Conservation (phyloP, 345 rosid genomes). For the Hypericum perforatum region DNA sequence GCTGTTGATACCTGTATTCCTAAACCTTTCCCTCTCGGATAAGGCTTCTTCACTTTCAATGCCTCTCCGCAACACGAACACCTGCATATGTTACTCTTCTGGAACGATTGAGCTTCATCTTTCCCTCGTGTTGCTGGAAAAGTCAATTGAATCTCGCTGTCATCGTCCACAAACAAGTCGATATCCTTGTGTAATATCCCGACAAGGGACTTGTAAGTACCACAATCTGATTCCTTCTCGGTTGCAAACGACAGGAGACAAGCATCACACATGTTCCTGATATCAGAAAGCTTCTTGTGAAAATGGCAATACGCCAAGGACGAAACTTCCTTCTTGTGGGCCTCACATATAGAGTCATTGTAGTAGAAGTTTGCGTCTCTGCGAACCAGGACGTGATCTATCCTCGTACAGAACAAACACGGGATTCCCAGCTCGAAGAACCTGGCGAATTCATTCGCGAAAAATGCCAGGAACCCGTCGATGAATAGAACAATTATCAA, state of each 20-base stretch:
- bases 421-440: conserved; percentile 72
- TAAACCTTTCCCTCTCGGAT: conserved; percentile 20
- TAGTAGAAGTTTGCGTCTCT: conserved; percentile 48
- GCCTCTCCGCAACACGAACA: conserved; percentile 69
- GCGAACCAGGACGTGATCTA: conserved; percentile 50
- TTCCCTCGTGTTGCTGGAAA: conserved; percentile 26
- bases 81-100: conserved; percentile 18
- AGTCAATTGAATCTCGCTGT: conserved; percentile 29
- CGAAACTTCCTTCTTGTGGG: conserved; percentile 72
- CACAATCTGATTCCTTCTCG: conserved; percentile 59
- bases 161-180: conserved; percentile 40
- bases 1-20: conserved; percentile 27
- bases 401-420: conserved; percentile 77
- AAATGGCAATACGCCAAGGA: conserved; percentile 72
- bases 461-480: conserved; percentile 59
- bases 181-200: conserved; percentile 30
- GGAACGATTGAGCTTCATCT: conserved; percentile 17
- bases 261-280: conserved; percentile 69
- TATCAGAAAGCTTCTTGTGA: conserved; percentile 77
- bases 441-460: conserved; percentile 54
- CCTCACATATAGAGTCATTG: conserved; percentile 68
- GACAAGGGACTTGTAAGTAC: conserved; percentile 65
- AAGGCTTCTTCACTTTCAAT: conserved; percentile 33
- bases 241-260: conserved; percentile 91
- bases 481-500: conserved; percentile 56